Evolutionary conservation across 805 yeast genomes (phyloP), one percentile per base, ranked within the genome.

Genomic region (Saccharomycopsis oosterbeekiorum): DNA sequence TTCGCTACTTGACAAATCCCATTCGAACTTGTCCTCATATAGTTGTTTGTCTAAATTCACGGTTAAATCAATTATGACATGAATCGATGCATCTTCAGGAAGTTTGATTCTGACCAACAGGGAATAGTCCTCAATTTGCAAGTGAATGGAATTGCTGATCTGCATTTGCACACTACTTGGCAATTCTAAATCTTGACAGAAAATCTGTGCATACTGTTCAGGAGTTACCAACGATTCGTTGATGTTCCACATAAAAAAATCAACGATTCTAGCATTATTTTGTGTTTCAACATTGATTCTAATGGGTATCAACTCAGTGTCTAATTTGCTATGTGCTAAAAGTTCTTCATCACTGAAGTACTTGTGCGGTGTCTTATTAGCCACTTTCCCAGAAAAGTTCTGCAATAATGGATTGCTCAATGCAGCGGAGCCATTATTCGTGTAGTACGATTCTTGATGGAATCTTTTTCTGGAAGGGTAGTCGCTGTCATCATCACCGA

Each of bases 21-120:
- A 93, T 73, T 94, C 98, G 65, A 94, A 86, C 70, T 88, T 87
- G 73, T 94, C 99, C 67, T 91, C 96, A 68, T 85, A 91, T 51
- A 92, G 79, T 67, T 85, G 85, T 70, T 88, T 88, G 65, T 91
- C 90, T 64, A 94, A 75, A 69, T 87, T 89, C 57, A 94, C 88
- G 15, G 93, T 84, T 43, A 94, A 73, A 65, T 90, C 88, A 41
- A 94, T 80, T 2, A 94, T 80, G 1, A 88, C 96, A 68, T 88
- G 94, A 36, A 85, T 74, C 59, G 82, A 84, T 54, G 79, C 78
- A 61, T 84, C 89, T 43, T 74, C 75, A 17, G 96, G 93, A 34
- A 90, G 77, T 59, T 84, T 84, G 39, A 88, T 80, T 12, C 82
- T 75, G 1, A 88, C 84, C 1, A 84, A 78, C 55, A 81, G 83